Percentiles rank a stretch among this genome's conserved stretches.
These are phyloP conservation scores for Pyrus communis DNA, from an alignment of 306 rosid species.

Conservation along the genomic window DNA sequence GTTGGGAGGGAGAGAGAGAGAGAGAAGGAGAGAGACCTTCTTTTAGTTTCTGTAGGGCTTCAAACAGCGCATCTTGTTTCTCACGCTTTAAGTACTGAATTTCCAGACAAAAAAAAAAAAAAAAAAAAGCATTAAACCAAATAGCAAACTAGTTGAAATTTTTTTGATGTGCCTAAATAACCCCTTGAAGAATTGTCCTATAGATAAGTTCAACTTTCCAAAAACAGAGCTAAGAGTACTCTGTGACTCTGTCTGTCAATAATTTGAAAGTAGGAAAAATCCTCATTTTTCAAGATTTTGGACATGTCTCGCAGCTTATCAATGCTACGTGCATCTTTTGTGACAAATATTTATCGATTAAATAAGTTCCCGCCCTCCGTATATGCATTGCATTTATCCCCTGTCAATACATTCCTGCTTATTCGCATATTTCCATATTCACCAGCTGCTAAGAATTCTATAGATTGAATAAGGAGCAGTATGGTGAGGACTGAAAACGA, in stretches of 20 bases:
- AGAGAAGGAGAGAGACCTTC: slow-evolving; percentile 44
- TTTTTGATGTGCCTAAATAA: neutral
- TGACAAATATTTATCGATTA: no score
- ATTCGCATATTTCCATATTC: neutral
- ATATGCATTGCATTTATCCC: neutral
- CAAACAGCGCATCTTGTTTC: slow-evolving; percentile 36
- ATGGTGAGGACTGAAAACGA: neutral
- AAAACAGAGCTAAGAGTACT: neutral
- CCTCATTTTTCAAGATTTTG: neutral
- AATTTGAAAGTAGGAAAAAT: neutral
- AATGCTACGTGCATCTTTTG: neutral
- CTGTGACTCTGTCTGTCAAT: neutral
- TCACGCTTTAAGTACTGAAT: slow-evolving; percentile 34
- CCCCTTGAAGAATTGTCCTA: neutral
- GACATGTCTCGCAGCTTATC: neutral
- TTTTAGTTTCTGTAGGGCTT: slow-evolving; percentile 61
- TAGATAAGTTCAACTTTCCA: neutral
- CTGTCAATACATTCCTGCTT: neutral
- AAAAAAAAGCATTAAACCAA: slow-evolving; percentile 9
- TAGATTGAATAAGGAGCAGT: neutral
- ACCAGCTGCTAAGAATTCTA: neutral
- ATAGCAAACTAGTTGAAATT: neutral
- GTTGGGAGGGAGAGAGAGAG: neutral
- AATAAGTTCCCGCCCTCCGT: no score
- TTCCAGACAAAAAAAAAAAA: neutral